Conservation (phyloP, 2,329 filamentous ascomycete genomes). For the Fusarium pseudoanthophilum region DNA sequence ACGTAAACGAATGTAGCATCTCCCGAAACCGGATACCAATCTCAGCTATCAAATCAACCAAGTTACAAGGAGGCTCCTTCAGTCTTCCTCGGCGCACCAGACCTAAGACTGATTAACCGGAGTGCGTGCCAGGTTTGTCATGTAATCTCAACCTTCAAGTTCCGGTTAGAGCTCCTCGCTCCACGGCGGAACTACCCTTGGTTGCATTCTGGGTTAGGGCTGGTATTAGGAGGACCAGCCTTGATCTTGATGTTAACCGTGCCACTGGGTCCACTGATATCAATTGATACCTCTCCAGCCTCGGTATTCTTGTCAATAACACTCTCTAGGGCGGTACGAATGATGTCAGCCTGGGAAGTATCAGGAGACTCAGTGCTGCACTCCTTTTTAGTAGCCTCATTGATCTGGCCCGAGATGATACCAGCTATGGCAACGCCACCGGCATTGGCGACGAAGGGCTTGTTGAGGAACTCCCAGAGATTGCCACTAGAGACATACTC, state of each 20-base stretch:
- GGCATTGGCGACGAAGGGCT: background rate
- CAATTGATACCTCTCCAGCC: background rate
- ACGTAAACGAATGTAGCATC: background rate
- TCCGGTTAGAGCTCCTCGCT: too few species aligned
- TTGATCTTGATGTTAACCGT: background rate
- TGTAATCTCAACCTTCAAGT: rapidly evolving
- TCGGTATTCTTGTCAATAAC: background rate
- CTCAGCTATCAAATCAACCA: background rate
- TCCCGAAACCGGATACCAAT: rapidly evolving
- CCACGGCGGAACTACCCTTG: background rate
- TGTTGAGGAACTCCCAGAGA: background rate
- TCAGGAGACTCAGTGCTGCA: background rate
- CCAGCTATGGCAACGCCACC: background rate
- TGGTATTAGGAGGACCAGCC: background rate
- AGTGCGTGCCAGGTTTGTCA: background rate
- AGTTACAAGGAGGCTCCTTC: background rate
- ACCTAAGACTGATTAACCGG: rapidly evolving
- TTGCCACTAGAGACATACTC: background rate
- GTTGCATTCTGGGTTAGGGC: background rate
- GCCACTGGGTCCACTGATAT: background rate
- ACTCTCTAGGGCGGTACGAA: background rate
- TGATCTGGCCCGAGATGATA: background rate
- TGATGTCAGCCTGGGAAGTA: background rate
- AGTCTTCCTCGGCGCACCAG: background rate
- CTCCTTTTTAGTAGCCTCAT: background rate